phyloP scores from a whole-genome alignment of 2,329 filamentous ascomycete genomes.

The Phaeosphaeria sp. region DNA sequence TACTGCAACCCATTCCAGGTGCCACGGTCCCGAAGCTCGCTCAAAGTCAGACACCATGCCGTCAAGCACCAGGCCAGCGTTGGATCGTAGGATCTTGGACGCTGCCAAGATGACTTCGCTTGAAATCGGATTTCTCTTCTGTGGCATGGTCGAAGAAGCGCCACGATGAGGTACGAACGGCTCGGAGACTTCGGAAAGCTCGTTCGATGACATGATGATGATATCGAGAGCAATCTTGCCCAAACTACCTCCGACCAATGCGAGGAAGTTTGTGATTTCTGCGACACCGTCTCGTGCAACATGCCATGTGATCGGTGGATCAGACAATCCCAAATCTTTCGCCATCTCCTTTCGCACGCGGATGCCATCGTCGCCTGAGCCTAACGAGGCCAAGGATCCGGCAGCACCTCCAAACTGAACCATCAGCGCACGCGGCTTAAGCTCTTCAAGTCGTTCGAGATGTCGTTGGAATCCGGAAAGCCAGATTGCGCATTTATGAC shows the following conservation, averaged over 20 bases:
- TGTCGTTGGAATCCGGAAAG: slow-evolving; percentile 60
- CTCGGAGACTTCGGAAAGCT: slow-evolving; percentile 62
- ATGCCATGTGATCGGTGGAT: slow-evolving; percentile 65
- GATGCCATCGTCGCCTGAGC: slow-evolving; percentile 56
- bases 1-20: slow-evolving; percentile 65
- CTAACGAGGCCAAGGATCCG: slow-evolving; percentile 62
- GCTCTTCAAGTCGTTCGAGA: slow-evolving; percentile 55
- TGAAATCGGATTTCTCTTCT: slow-evolving; percentile 65
- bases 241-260: slow-evolving; percentile 60
- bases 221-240: slow-evolving; percentile 65
- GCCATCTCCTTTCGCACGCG: slow-evolving; percentile 59
- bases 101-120: slow-evolving; percentile 64
- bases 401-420: slow-evolving; percentile 66
- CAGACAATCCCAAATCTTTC: slow-evolving; percentile 53
- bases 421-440: slow-evolving; percentile 56
- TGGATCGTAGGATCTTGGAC: slow-evolving; percentile 61
- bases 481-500: slow-evolving; percentile 65
- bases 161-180: slow-evolving; percentile 51
- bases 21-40: slow-evolving; percentile 65
- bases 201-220: slow-evolving; percentile 65
- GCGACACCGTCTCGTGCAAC: slow-evolving; percentile 62
- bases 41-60: slow-evolving; percentile 66
- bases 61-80: slow-evolving; percentile 61
- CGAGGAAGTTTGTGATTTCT: slow-evolving; percentile 62
- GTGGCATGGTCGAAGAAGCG: slow-evolving; percentile 46